These are phyloP conservation scores for Sequoiadendron giganteum DNA, from an alignment of 75 land plant genomes.

Conservation along the genomic window DNA sequence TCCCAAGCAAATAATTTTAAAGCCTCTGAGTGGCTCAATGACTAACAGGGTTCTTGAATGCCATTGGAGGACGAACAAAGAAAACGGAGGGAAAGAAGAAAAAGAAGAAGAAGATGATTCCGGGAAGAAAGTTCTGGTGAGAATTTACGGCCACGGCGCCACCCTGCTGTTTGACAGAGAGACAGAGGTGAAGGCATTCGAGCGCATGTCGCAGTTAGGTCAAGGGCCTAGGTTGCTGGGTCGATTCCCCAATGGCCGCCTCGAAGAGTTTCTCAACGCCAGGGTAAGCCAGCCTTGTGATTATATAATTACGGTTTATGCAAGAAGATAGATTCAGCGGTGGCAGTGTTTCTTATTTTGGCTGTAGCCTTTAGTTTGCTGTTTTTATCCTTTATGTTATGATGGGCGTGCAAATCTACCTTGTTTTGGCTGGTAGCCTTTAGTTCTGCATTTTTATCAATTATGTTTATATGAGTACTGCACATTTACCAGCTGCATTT, in stretches of 20 bases:
- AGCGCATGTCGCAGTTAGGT: constrained; percentile 74
- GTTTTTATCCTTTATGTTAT: no score
- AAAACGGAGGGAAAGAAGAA: constrained; percentile 3
- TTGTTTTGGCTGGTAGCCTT: no score
- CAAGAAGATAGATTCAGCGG: background rate
- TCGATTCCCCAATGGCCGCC: constrained; percentile 66
- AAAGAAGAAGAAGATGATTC: constrained; percentile 39
- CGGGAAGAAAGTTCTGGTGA: constrained; percentile 57
- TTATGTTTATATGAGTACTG: no score
- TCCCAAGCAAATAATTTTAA: constrained; percentile 37
- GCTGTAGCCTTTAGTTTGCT: no score
- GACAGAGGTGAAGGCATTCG: constrained; percentile 78
- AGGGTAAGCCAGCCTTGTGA: constrained; percentile 34
- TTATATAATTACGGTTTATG: background rate
- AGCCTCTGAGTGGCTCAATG: constrained; percentile 83
- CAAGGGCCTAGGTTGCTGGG: constrained; percentile 81
- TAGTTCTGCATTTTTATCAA: no score
- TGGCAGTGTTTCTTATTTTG: no score
- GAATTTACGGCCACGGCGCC: constrained; percentile 83
- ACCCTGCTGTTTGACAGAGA: constrained; percentile 75
- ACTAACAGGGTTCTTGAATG: constrained; percentile 86
- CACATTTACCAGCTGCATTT: no score
- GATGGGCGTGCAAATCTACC: no score
- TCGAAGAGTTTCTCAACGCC: constrained; percentile 85
- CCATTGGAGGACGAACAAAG: constrained; percentile 47